Evolutionary conservation across 2,329 filamentous ascomycete genomes (phyloP), one percentile per base, ranked within the genome.

Genomic region (Sphaerulina vaccinii): DNA sequence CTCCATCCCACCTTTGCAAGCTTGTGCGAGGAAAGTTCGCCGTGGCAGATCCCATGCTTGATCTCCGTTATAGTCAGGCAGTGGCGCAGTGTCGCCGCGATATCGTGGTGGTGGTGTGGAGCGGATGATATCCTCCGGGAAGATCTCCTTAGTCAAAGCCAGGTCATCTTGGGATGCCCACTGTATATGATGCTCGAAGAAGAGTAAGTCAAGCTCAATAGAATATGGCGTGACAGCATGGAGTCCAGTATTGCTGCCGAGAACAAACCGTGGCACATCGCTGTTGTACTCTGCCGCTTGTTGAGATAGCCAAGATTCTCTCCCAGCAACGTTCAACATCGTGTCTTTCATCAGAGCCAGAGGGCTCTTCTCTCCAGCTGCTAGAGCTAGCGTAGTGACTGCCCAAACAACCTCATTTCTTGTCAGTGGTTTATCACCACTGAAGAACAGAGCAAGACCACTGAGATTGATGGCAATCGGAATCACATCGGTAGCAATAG

Each of bases 321-420:
- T 2, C 3, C 36, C 36, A 11, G 7, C 9, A 10, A 38, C 22
- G 5, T 2, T 46, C 16, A 46, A 29, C 42, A 36, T 36, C 42
- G 19, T 22, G 13, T 22, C n/a, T 11, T n/a, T 46, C 42, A 36
- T 46, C 18, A 36, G 42, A 9, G 42, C 22, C 18, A 36, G 33
- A 22, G 42, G 29, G 16, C 42, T 37, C 32, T 37, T 46, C 29
- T 46, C 42, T 33, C 42, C 42, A 36, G 42, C 42, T n/a, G 32
- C 19, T 11, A 46, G 33, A 29, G 29, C 42, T 22, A 46, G 32
- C 11, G 42, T 37, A 1, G 42, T 36, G 32, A 46, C 22, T 5
- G 22, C 19, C 27, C 32, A 46, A n/a, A 35, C 29, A 19, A 46
- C 42, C 9, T 46, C 21, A 8, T 19, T 18, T 36, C 29, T 33